A percentile compares a stretch with the other conserved stretches of the same genome.
phyloP scores from a whole-genome alignment of 345 rosid species.

The Camelina laxa region DNA sequence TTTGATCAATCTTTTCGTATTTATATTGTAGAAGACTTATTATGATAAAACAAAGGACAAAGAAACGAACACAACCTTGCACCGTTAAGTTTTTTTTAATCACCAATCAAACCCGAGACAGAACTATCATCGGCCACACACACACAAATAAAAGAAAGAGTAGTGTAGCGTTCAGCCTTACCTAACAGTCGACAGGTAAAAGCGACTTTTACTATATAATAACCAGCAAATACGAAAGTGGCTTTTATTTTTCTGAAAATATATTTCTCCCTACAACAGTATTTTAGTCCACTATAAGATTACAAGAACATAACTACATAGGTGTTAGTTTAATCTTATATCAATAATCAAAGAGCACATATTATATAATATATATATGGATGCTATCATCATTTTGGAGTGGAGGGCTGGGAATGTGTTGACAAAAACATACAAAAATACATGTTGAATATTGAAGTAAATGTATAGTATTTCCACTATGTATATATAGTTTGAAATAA shows the following conservation, averaged over 20 bases:
- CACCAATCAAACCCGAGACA: not conserved
- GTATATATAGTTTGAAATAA: not conserved
- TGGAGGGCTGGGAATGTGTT: not conserved
- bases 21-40: not conserved
- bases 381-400: not conserved
- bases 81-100: slow-evolving; percentile 12
- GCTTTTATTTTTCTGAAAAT: not conserved
- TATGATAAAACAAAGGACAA: not conserved
- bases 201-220: slow-evolving; percentile 25
- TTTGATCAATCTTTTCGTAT: not conserved
- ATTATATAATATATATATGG: not conserved
- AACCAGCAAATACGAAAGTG: slow-evolving; percentile 37
- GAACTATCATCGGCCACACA: not conserved
- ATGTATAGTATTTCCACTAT: not conserved
- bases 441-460: not conserved
- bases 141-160: not conserved
- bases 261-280: not conserved
- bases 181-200: slow-evolving; percentile 43
- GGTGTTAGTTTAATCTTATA: slow-evolving; percentile 10
- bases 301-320: not conserved
- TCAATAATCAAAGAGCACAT: not conserved
- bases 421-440: not conserved
- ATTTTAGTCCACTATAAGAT: not conserved
- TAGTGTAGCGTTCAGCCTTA: slow-evolving; percentile 12
- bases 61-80: slow-evolving; percentile 25